Conservation (phyloP, 1,284 basidiomycete species). For the Prillingera fragicola region DNA sequence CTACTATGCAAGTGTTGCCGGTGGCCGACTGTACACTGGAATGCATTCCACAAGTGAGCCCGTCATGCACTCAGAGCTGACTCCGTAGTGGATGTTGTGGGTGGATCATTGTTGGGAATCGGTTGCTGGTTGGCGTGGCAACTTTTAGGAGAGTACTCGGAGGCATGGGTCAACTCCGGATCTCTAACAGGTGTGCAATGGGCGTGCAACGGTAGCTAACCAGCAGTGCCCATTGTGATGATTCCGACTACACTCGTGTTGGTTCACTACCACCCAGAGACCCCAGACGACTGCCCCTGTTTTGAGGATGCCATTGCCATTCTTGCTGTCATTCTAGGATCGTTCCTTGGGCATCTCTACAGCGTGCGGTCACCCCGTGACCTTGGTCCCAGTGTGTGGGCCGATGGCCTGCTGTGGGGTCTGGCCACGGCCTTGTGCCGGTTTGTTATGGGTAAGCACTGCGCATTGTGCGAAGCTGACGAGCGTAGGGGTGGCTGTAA, state of each 20-base stretch:
- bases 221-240: conserved; percentile 61
- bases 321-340: conserved; percentile 73
- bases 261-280: conserved; percentile 84
- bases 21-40: conserved; percentile 81
- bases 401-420: conserved; percentile 4
- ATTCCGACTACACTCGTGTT: conserved; percentile 63
- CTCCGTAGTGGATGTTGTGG: conserved; percentile 61
- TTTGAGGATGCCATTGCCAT: conserved; percentile 97
- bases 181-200: conserved; percentile 54
- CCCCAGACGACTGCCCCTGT: conserved; percentile 93
- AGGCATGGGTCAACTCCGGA: conserved; percentile 51
- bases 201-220: not conserved
- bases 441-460: conserved; percentile 55
- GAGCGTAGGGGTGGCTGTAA: conserved; percentile 49
- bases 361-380: conserved; percentile 5
- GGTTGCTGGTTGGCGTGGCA: conserved; percentile 60
- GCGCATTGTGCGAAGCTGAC: too few species aligned
- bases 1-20: conserved; percentile 74
- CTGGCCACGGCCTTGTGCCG: conserved; percentile 54
- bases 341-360: conserved; percentile 65
- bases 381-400: conserved; percentile 4
- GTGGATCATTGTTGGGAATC: conserved; percentile 63
- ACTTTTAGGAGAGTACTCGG: conserved; percentile 37
- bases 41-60: conserved; percentile 64
- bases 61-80: not conserved